Percentiles rank a stretch among this genome's conserved stretches.
These are phyloP conservation scores for Nymphaea thermarum DNA, from an alignment of 164 flowering plant genomes.

Conservation along the genomic window DNA sequence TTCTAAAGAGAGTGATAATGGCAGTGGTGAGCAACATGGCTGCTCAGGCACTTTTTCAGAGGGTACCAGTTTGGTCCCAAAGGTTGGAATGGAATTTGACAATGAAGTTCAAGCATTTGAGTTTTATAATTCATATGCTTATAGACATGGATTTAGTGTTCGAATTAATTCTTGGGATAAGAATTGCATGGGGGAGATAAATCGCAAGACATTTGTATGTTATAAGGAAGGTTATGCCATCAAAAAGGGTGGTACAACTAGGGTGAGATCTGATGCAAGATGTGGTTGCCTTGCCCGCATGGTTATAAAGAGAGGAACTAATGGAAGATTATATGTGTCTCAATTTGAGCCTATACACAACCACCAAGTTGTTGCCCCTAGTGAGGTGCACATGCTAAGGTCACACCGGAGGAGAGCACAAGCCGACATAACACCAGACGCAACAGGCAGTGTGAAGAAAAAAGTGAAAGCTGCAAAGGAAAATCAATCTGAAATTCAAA, in stretches of 20 bases:
- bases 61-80: slow-evolving; percentile 8
- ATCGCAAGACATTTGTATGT: slow-evolving; percentile 2
- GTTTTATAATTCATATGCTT: slow-evolving; percentile 8
- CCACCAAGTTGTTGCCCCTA: slow-evolving; percentile 6
- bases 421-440: neutral
- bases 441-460: neutral
- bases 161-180: neutral
- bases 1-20: no score
- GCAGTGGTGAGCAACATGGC: no score
- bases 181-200: neutral
- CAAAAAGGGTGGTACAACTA: neutral
- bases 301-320: neutral
- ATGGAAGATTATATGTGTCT: slow-evolving; percentile 4
- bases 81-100: slow-evolving; percentile 2
- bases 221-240: slow-evolving; percentile 8
- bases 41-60: slow-evolving; percentile 24
- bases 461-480: neutral
- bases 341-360: slow-evolving; percentile 5
- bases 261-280: slow-evolving; percentile 5
- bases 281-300: slow-evolving; percentile 7
- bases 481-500: neutral
- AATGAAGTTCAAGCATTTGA: slow-evolving; percentile 5
- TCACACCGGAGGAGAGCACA: slow-evolving; percentile 4
- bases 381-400: slow-evolving; percentile 7
- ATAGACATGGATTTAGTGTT: slow-evolving; percentile 7